Conservation (phyloP, 164 flowering plant species). For the Houttuynia cordata region DNA sequence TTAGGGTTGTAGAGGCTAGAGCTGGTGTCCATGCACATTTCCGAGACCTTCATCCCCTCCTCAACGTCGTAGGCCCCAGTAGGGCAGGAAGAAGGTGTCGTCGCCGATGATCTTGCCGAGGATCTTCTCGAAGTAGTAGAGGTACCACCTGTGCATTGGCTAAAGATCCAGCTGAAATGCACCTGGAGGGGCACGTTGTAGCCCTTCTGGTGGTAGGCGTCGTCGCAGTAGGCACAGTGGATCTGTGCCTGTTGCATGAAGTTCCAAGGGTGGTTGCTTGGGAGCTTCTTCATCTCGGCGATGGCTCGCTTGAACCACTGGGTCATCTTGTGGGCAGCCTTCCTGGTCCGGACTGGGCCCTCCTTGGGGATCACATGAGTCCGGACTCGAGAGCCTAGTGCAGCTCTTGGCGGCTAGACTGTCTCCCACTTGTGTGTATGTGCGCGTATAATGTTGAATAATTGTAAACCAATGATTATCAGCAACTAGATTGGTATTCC, state of each 20-base stretch:
- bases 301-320: slow-evolving; percentile 4
- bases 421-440: too few species aligned
- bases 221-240: slow-evolving; percentile 12
- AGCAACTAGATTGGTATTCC: too few species aligned
- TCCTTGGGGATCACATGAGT: background rate
- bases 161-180: slow-evolving; percentile 9
- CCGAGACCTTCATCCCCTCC: slow-evolving; percentile 6
- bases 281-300: slow-evolving; percentile 1
- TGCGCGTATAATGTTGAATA: too few species aligned
- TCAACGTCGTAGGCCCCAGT: slow-evolving; percentile 4
- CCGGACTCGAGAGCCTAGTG: background rate
- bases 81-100: slow-evolving; percentile 5
- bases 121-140: slow-evolving; percentile 8
- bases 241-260: slow-evolving; percentile 4
- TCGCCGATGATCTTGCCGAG: slow-evolving; percentile 3
- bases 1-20: slow-evolving; percentile 5
- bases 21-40: background rate
- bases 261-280: background rate
- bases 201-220: slow-evolving; percentile 4
- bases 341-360: background rate
- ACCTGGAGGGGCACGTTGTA: slow-evolving; percentile 4
- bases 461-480: too few species aligned
- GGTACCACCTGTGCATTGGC: slow-evolving; percentile 8
- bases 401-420: too few species aligned
- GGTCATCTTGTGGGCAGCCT: slow-evolving; percentile 2